A percentile compares a stretch with the other conserved stretches of the same genome.
These are phyloP conservation scores for Daldinia loculata DNA, from an alignment of 495 filamentous ascomycete species.

Conservation along the genomic window DNA sequence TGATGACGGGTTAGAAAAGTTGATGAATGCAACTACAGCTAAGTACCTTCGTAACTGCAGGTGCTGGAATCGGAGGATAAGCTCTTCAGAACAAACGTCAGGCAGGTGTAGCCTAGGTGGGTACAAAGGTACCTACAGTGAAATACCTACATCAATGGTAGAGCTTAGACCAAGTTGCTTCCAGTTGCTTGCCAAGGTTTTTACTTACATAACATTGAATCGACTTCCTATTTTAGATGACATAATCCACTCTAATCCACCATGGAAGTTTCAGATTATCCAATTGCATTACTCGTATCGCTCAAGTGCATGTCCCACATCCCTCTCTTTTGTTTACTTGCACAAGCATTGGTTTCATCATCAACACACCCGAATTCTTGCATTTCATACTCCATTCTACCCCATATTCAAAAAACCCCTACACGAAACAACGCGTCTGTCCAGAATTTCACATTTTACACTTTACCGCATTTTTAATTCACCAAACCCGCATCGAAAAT, in stretches of 20 bases:
- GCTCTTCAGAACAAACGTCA: conserved; percentile 45
- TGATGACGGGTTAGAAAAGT: conserved; percentile 4
- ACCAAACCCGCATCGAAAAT: conserved; percentile 17
- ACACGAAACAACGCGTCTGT: conserved; percentile 12
- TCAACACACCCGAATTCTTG: conserved; percentile 30
- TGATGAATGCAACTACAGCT: background rate
- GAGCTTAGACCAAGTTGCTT: conserved; percentile 2
- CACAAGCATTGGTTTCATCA: conserved; percentile 31
- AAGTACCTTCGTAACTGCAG: conserved; percentile 2
- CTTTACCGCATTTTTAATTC: background rate
- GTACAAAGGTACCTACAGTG: background rate
- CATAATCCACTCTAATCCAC: conserved; percentile 3
- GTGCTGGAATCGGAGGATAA: conserved; percentile 20
- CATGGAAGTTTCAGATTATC: background rate
- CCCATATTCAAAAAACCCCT: conserved; percentile 20
- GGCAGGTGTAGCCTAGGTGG: conserved; percentile 47
- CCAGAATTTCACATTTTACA: background rate
- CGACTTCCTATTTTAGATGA: background rate
- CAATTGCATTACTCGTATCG: conserved; percentile 18
- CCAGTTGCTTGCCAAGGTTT: background rate
- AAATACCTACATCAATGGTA: too few relatives aligned
- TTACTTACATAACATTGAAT: too few relatives aligned
- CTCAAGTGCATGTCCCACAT: conserved; percentile 4
- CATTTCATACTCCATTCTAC: conserved; percentile 22
- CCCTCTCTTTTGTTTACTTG: conserved; percentile 41